Evolutionary conservation across 441 rosid genomes (phyloP).

Genomic region (Croton laevigatus): DNA sequence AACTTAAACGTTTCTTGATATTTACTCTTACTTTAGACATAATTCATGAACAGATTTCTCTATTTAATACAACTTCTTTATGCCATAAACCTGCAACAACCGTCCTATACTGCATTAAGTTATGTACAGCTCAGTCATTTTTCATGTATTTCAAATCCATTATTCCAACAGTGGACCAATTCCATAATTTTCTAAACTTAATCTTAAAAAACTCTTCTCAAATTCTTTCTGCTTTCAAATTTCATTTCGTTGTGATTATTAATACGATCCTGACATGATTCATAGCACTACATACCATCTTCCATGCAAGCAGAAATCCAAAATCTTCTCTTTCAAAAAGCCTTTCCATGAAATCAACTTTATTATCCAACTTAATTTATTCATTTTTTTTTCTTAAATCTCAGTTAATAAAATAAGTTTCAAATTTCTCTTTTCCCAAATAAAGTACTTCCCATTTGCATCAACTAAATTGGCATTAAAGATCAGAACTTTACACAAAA

Average conservation of each 20-base stretch:
- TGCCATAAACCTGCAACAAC: background rate
- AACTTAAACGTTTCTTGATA: background rate
- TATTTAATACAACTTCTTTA: background rate
- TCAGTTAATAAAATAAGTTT: too few species aligned
- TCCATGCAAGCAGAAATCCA: constrained; percentile 3
- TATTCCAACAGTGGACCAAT: background rate
- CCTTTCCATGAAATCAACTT: too few species aligned
- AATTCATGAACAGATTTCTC: background rate
- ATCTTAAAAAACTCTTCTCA: background rate
- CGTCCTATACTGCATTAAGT: background rate
- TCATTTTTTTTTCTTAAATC: too few species aligned
- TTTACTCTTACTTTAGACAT: background rate
- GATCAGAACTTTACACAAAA: background rate
- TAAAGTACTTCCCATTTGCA: background rate
- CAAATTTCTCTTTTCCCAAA: background rate
- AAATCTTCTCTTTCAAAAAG: background rate
- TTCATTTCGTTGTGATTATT: background rate
- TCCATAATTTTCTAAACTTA: background rate
- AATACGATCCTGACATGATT: background rate
- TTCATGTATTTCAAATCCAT: background rate
- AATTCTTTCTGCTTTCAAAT: background rate
- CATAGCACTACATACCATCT: too few species aligned
- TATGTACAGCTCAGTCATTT: background rate
- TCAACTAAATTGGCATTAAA: background rate
- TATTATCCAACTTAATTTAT: too few species aligned